Conservation (phyloP, 108 stramenopile species). For the Pseudonitzschia multiseries region DNA sequence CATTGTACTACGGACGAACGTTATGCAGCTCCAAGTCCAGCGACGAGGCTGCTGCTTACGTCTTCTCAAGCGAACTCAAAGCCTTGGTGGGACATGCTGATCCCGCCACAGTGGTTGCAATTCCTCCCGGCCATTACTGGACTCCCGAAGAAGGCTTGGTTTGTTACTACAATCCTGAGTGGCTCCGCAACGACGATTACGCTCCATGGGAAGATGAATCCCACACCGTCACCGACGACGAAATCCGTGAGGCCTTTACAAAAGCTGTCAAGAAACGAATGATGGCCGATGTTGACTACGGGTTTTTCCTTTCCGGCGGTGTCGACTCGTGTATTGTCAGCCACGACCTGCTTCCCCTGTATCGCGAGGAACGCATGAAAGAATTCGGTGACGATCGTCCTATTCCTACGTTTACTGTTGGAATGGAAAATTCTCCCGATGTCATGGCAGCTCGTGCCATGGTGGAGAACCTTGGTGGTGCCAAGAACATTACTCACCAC, state of each 20-base stretch:
- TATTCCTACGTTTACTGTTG: constrained; percentile 69
- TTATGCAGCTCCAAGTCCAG: constrained; percentile 13
- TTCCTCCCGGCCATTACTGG: constrained; percentile 81
- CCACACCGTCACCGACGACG: constrained; percentile 50
- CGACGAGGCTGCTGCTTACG: constrained; percentile 37
- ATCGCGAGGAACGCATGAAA: constrained; percentile 33
- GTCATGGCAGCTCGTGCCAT: constrained; percentile 69
- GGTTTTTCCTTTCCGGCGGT: constrained; percentile 74
- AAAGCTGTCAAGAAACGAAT: constrained; percentile 65
- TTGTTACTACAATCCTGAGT: constrained; percentile 70
- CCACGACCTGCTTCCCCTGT: constrained; percentile 63
- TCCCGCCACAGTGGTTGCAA: constrained; percentile 45
- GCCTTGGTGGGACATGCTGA: constrained; percentile 67
- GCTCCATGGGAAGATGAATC: constrained; percentile 56
- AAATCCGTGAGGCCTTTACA: constrained; percentile 59
- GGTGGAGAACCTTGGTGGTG: constrained; percentile 66
- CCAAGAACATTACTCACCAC: constrained; percentile 52
- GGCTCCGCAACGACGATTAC: constrained; percentile 61
- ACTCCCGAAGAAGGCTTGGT: constrained; percentile 61
- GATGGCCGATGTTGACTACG: constrained; percentile 82
- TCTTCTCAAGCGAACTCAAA: constrained; percentile 70
- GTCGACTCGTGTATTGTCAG: constrained; percentile 73
- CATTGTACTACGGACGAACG: constrained; percentile 67
- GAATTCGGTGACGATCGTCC: constrained; percentile 59
- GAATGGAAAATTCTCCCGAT: constrained; percentile 78